A percentile compares a stretch with the other conserved stretches of the same genome.
These are phyloP conservation scores for Entamoeba histolytica DNA, from an alignment of 208 protist species.

Conservation along the genomic window DNA sequence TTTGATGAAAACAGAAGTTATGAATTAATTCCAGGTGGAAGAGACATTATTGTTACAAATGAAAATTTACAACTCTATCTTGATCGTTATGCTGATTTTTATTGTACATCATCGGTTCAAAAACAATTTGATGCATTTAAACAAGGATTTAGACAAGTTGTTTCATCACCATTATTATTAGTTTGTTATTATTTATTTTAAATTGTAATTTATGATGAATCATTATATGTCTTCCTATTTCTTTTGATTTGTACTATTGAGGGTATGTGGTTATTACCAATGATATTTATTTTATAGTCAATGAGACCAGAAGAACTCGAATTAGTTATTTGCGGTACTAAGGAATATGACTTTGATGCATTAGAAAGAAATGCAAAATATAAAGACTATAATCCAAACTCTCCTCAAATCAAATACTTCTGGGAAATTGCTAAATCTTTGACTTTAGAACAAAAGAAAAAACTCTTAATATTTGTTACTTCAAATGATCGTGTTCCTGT, in stretches of 20 bases:
- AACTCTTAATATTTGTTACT: neutral
- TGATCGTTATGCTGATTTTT: slow-evolving; percentile 36
- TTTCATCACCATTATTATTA: neutral
- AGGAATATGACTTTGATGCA: neutral
- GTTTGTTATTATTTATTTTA: neutral
- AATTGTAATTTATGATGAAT: no score
- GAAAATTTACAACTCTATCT: slow-evolving; percentile 49
- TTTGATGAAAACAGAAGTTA: neutral
- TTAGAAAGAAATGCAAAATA: neutral
- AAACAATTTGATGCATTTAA: slow-evolving; percentile 3
- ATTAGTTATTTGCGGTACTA: neutral
- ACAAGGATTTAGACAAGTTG: neutral
- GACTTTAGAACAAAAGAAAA: neutral
- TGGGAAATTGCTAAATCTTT: neutral
- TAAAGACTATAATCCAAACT: neutral
- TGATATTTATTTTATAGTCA: neutral
- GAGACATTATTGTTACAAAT: slow-evolving; percentile 40
- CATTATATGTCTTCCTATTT: no score
- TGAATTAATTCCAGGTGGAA: slow-evolving; percentile 27
- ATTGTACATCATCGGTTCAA: slow-evolving; percentile 37
- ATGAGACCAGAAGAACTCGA: slow-evolving; percentile 1
- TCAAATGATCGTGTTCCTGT: neutral
- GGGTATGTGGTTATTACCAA: no score
- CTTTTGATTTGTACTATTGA: no score
- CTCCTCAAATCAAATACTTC: neutral